These are phyloP conservation scores for Rhododendron vialii DNA, from an alignment of 148 eudicot species.

Conservation along the genomic window DNA sequence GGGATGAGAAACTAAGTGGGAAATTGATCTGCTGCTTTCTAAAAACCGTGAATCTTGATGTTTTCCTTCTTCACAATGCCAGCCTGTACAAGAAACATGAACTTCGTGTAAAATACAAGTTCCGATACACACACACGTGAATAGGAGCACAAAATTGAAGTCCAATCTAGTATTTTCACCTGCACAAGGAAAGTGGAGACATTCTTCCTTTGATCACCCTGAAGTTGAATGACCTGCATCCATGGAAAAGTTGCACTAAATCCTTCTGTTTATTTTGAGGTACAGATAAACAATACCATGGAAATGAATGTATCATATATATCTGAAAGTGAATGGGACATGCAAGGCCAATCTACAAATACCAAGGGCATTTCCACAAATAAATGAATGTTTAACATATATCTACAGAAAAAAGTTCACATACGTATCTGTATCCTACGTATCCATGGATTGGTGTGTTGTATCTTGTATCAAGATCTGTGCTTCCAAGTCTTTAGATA, in stretches of 20 bases:
- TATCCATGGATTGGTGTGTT: no score
- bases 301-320: background rate
- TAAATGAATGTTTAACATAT: background rate
- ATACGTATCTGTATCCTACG: background rate
- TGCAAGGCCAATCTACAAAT: background rate
- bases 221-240: conserved; percentile 16
- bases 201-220: conserved; percentile 18
- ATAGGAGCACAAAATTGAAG: background rate
- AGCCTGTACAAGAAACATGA: background rate
- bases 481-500: background rate
- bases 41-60: background rate
- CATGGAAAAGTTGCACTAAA: background rate
- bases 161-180: background rate
- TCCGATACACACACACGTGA: background rate
- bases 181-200: conserved; percentile 18
- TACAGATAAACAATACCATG: background rate
- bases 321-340: background rate
- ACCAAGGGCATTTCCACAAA: background rate
- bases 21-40: background rate
- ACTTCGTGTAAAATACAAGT: background rate
- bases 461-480: background rate
- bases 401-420: background rate
- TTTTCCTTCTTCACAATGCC: conserved; percentile 8
- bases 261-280: background rate
- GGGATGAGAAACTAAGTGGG: background rate